These are phyloP conservation scores for Phoma herbarum DNA, from an alignment of 2,329 filamentous ascomycete genomes.

Conservation along the genomic window DNA sequence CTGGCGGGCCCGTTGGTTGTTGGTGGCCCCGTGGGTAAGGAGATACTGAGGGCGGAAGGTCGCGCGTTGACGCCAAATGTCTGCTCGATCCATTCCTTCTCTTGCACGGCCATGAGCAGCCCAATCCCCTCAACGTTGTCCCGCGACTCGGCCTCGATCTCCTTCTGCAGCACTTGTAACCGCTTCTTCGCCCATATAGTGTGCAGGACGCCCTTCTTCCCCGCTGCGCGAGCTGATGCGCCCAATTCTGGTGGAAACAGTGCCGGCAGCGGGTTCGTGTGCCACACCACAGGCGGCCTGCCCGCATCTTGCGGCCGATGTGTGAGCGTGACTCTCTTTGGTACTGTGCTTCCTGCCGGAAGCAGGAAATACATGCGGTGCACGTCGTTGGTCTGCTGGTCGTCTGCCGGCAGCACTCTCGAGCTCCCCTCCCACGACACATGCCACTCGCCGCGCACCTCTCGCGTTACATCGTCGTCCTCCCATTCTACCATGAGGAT, in stretches of 20 bases:
- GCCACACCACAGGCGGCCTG: slow-evolving; percentile 58
- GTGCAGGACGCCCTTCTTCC: slow-evolving; percentile 83
- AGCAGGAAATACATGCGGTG: slow-evolving; percentile 83
- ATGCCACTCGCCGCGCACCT: slow-evolving; percentile 69
- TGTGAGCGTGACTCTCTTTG: slow-evolving; percentile 73
- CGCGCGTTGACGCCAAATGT: slow-evolving; percentile 73
- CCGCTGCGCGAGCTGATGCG: slow-evolving; percentile 69
- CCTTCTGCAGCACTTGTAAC: slow-evolving; percentile 75
- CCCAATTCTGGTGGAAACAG: slow-evolving; percentile 84
- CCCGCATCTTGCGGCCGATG: slow-evolving; percentile 58
- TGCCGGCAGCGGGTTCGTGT: slow-evolving; percentile 82
- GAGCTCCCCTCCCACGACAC: slow-evolving; percentile 86
- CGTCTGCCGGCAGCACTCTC: slow-evolving; percentile 72
- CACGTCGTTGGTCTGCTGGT: slow-evolving; percentile 59
- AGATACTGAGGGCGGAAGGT: slow-evolving; percentile 52
- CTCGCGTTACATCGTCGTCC: slow-evolving; percentile 62
- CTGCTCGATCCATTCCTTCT: slow-evolving; percentile 84
- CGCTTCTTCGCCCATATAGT: slow-evolving; percentile 90
- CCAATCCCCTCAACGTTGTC: slow-evolving; percentile 83
- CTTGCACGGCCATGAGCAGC: slow-evolving; percentile 81
- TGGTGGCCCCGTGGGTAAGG: slow-evolving; percentile 49
- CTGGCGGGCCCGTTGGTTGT: slow-evolving; percentile 66
- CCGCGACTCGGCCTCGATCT: slow-evolving; percentile 77
- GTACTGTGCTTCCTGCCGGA: slow-evolving; percentile 74
- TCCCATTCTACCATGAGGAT: slow-evolving; percentile 95